Evolutionary conservation across 2,329 filamentous ascomycete species (phyloP).

Genomic region (Alternaria angustiovoidea): DNA sequence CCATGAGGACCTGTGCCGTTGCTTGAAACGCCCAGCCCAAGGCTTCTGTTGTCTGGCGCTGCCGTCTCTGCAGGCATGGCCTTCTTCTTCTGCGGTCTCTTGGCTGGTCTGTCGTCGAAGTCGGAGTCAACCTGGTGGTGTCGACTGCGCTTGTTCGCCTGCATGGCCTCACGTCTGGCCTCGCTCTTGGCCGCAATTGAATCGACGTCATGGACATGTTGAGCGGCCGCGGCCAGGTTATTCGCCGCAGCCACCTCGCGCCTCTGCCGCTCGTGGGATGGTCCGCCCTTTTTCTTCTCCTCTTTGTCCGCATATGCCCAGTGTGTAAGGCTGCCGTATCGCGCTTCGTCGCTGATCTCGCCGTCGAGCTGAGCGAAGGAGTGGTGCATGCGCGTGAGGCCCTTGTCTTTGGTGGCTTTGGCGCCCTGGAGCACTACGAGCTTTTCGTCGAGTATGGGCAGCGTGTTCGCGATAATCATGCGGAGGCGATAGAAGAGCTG

Average conservation of each 20-base stretch:
- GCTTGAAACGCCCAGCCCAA: constrained; percentile 71
- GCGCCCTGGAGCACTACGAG: constrained; percentile 95
- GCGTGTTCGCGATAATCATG: constrained; percentile 80
- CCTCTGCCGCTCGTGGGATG: constrained; percentile 75
- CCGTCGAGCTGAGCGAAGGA: constrained; percentile 85
- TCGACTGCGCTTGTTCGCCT: constrained; percentile 74
- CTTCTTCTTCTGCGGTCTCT: constrained; percentile 71
- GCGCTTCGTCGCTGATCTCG: constrained; percentile 94
- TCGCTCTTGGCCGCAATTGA: constrained; percentile 83
- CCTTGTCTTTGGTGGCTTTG: constrained; percentile 85
- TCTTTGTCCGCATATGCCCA: constrained; percentile 93
- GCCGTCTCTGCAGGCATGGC: constrained; percentile 59
- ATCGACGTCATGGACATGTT: constrained; percentile 80
- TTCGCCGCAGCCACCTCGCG: constrained; percentile 81
- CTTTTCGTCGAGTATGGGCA: constrained; percentile 94
- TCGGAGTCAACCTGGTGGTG: constrained; percentile 80
- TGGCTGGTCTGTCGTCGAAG: constrained; percentile 72
- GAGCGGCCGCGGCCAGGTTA: constrained; percentile 72
- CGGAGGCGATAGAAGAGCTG: constrained; percentile 81
- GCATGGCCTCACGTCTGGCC: constrained; percentile 80
- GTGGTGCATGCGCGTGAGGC: constrained; percentile 83
- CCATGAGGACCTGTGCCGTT: constrained; percentile 64
- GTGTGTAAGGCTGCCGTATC: constrained; percentile 88
- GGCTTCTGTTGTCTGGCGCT: constrained; percentile 50
- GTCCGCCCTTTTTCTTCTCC: constrained; percentile 63